These are phyloP conservation scores for Tulasnella sp. DNA, from an alignment of 768 basidiomycete genomes.

Conservation along the genomic window DNA sequence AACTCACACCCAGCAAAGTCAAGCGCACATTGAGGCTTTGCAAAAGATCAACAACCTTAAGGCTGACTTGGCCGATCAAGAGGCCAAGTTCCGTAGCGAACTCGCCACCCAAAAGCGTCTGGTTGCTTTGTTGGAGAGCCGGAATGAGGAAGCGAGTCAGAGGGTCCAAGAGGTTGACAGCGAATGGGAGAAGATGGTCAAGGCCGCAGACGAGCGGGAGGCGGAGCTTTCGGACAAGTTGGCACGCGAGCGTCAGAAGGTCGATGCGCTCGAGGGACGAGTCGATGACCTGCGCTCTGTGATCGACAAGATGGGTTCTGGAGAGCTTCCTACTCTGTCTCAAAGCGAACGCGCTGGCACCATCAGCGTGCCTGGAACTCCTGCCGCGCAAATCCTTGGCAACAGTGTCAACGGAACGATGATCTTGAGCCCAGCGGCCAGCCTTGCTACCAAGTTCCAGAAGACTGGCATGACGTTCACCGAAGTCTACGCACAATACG, in stretches of 20 bases:
- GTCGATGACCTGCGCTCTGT: conserved; percentile 61
- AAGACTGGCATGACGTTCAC: conserved; percentile 83
- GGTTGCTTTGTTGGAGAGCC: conserved; percentile 74
- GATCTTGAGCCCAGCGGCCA: conserved; percentile 73
- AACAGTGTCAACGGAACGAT: conserved; percentile 34
- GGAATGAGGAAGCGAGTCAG: conserved; percentile 73
- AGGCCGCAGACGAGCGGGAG: conserved; percentile 58
- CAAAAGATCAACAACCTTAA: conserved; percentile 63
- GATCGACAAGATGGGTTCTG: conserved; percentile 57
- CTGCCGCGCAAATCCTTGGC: conserved; percentile 29
- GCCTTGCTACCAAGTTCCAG: conserved; percentile 72
- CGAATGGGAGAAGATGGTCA: conserved; percentile 67
- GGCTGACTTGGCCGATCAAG: conserved; percentile 72
- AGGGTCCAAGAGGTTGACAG: conserved; percentile 73
- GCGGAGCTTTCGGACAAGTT: conserved; percentile 54
- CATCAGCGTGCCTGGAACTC: conserved; percentile 34
- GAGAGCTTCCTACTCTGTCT: conserved; percentile 42
- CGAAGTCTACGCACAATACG: conserved; percentile 85
- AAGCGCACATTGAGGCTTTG: conserved; percentile 67
- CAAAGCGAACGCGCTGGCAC: conserved; percentile 19
- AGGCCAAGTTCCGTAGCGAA: conserved; percentile 71
- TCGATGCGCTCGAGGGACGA: conserved; percentile 61
- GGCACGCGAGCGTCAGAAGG: conserved; percentile 54
- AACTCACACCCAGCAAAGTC: conserved; percentile 55
- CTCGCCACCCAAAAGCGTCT: conserved; percentile 61